A percentile compares a stretch with the other conserved stretches of the same genome.
Evolutionary conservation across 495 filamentous ascomycete species (phyloP).

Genomic region (Neurospora sp.): DNA sequence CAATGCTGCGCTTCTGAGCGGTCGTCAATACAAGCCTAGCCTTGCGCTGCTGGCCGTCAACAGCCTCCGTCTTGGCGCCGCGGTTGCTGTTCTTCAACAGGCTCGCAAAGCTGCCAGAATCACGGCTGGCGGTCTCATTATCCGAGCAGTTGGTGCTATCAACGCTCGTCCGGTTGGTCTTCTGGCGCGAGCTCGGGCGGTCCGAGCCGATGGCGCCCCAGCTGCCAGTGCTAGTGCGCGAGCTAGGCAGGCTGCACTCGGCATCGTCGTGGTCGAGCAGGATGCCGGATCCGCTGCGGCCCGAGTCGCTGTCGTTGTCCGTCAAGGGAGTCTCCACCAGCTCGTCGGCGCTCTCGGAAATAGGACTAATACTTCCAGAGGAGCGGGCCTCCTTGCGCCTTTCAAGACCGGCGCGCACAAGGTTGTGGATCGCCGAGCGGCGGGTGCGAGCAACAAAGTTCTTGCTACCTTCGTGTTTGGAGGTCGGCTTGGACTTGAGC

Average conservation of each 20-base stretch:
- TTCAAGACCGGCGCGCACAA: constrained; percentile 83
- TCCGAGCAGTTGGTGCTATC: constrained; percentile 50
- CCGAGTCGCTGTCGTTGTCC: constrained; percentile 72
- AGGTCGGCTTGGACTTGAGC: constrained; percentile 78
- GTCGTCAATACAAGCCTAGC: constrained; percentile 79
- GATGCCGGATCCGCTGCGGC: constrained; percentile 68
- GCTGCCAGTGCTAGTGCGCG: constrained; percentile 60
- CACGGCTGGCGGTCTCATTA: constrained; percentile 18
- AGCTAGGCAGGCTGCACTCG: constrained; percentile 59
- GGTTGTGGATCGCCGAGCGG: constrained; percentile 79
- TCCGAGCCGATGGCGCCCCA: constrained; percentile 78
- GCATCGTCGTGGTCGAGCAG: constrained; percentile 59
- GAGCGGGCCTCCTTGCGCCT: constrained; percentile 59
- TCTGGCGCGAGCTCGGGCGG: constrained; percentile 49
- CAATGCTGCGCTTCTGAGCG: constrained; percentile 76
- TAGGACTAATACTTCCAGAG: constrained; percentile 76
- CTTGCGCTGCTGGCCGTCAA: constrained; percentile 62
- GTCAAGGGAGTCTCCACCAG: constrained; percentile 56
- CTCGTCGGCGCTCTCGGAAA: constrained; percentile 73
- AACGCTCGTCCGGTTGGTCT: constrained; percentile 49
- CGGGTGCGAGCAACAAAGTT: constrained; percentile 94
- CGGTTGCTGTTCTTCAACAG: constrained; percentile 47
- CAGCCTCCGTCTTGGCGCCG: constrained; percentile 31
- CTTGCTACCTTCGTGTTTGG: constrained; percentile 93
- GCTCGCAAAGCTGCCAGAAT: constrained; percentile 41